These are phyloP conservation scores for Aethionema arabicum DNA, from an alignment of 345 rosid genomes.

Conservation along the genomic window DNA sequence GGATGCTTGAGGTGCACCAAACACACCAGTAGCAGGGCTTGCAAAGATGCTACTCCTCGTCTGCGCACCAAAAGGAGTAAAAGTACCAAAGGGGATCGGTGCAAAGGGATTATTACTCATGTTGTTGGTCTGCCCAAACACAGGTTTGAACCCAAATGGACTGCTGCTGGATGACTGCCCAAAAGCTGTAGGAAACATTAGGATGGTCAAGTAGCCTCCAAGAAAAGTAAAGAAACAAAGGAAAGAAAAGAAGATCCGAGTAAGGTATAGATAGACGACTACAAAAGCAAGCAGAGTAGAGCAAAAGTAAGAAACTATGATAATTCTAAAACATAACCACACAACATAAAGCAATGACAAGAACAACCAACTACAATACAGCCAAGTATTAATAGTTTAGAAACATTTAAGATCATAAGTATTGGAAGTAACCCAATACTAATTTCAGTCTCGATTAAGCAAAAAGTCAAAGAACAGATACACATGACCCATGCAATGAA, in stretches of 20 bases:
- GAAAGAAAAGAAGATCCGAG: neutral
- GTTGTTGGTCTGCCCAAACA: slow-evolving; percentile 70
- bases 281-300: neutral
- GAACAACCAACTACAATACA: too few species aligned
- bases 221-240: too few species aligned
- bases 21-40: slow-evolving; percentile 83
- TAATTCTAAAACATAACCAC: neutral
- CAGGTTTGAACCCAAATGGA: slow-evolving; percentile 64
- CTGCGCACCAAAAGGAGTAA: slow-evolving; percentile 75
- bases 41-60: slow-evolving; percentile 77
- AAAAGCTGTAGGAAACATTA: slow-evolving; percentile 68
- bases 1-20: slow-evolving; percentile 68
- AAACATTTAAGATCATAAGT: slow-evolving; percentile 2
- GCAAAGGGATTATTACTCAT: slow-evolving; percentile 64
- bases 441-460: slow-evolving; percentile 1
- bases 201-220: too few species aligned
- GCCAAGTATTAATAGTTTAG: neutral
- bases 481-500: slow-evolving; percentile 5
- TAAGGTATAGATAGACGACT: neutral
- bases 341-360: neutral
- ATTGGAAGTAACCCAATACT: slow-evolving; percentile 12
- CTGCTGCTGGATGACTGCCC: slow-evolving; percentile 78
- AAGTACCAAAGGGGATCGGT: slow-evolving; percentile 63
- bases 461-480: slow-evolving; percentile 1
- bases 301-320: neutral